Evolutionary conservation across 2,329 filamentous ascomycete genomes (phyloP), one percentile per base, ranked within the genome.

Genomic region (Verticillium tricorpus): DNA sequence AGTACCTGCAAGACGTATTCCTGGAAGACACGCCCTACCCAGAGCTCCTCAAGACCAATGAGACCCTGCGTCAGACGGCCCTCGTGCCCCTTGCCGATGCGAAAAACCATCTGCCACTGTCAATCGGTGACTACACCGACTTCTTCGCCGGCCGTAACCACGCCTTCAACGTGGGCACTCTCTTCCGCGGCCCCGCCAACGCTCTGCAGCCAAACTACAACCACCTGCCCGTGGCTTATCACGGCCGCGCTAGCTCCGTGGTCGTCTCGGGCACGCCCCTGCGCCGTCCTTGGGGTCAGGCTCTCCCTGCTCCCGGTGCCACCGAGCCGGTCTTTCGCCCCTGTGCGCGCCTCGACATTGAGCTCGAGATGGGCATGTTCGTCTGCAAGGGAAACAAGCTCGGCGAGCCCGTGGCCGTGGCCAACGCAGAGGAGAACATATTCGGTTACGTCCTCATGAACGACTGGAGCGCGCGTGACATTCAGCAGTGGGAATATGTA

Each of bases 331-430:
- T 89, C 60, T 82, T 84, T 3, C 80, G 85, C 0, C 87, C 85
- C 65, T 85, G 83, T 66, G 84, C 71, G 61, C 71, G 83, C 69
- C 80, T 95, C 0, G 91, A 95, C 69, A 86, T 92, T 50, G 91
- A 95, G 73, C 80, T 94, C 1, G 91, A 95, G 71, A 78, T 94
- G 39, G 91, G 89, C 4, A 89, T 87, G 62, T 93, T 93, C 68
- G 80, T 94, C 14, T 88, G 86, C 74, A 85, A 79, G 45, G 79
- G 81, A 7, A 93, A 91, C 64, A 72, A 80, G 0, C 77, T 92
- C 63, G 90, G 91, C 19, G 78, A 83, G 56, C 86, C 89, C 0
- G 80, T 94, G 1, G 75, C 81, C 0, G 83, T 93, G 15, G 75
- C 80, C 1, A 77, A 89, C 9, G 91, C 91, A 0, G 86, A 88